Evolutionary conservation across 2,329 filamentous ascomycete genomes (phyloP), one percentile per base, ranked within the genome.

Genomic region (Emergomyces africanus): DNA sequence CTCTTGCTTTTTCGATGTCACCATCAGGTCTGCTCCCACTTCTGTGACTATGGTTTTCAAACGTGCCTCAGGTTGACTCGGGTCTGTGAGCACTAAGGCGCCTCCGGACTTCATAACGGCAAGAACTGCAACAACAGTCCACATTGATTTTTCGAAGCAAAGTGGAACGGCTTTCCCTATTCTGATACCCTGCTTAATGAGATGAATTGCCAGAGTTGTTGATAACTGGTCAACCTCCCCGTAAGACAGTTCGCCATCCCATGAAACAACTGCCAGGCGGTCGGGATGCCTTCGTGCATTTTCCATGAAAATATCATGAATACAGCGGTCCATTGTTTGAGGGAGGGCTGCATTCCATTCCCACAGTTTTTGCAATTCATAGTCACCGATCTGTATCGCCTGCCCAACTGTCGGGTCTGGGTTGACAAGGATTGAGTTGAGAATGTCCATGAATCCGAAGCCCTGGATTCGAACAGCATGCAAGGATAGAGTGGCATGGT

Each of bases 81-180:
- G 63, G 51, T 69, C 70, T 28, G 69, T 65, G 15, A 70, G 62
- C 18, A 68, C 62, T 59, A 69, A 68, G 1, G 64, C 65, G 20
- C 62, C 68, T 8, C 69, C 69, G 12, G 68, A 62, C 53, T 69
- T 70, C 59, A 71, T 65, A 2, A 69, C 65, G 8, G 64, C 68
- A 5, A 71, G 62, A 10, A 68, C 62, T 9, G 64, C 64, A 37
- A 71, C 64, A 23, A 67, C 60, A 15, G 66, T 67, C 68, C 68
- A 71, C 39, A 55, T 63, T 30, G 68, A 71, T 53, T 71, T 71
- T 50, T 70, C 65, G 46, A 71, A 71, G 54, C 66, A 69, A 6
- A 69, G 41, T 10, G 64, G 64, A 5, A 71, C 61, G 15, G 63
- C 56, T 25, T 61, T 61, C 5, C 64, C 64, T 15, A 70, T 50